These are phyloP conservation scores for Didymella keratinophila DNA, from an alignment of 2,329 filamentous ascomycete genomes.

Conservation along the genomic window DNA sequence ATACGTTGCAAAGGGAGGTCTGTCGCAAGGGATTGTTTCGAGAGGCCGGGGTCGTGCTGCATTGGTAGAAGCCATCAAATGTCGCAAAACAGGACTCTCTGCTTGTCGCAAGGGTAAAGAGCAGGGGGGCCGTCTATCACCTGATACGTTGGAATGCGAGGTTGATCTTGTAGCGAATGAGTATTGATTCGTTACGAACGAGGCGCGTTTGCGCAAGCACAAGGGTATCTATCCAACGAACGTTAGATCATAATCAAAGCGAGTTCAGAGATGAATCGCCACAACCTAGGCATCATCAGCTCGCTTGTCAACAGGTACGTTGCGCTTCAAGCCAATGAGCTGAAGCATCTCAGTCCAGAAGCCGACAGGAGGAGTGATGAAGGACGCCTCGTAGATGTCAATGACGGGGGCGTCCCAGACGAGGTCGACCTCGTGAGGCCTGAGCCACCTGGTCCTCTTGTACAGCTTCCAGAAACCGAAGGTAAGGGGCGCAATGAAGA, in stretches of 20 bases:
- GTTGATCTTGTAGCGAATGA: slow-evolving; percentile 20
- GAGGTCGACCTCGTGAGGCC: slow-evolving; percentile 59
- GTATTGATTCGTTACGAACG: slow-evolving; percentile 31
- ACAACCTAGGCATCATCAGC: slow-evolving; percentile 27
- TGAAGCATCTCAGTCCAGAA: slow-evolving; percentile 49
- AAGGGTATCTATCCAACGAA: slow-evolving; percentile 25
- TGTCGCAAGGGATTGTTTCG: slow-evolving; percentile 2
- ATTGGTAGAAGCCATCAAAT: not conserved
- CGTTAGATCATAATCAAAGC: slow-evolving; percentile 19
- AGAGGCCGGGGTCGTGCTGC: not conserved
- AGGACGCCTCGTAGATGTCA: slow-evolving; percentile 51
- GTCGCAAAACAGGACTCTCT: slow-evolving; percentile 13
- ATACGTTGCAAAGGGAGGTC: slow-evolving; percentile 1
- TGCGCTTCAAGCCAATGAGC: slow-evolving; percentile 43
- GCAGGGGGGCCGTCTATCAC: slow-evolving; percentile 20
- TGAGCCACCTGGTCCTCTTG: slow-evolving; percentile 63
- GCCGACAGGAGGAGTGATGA: slow-evolving; percentile 51
- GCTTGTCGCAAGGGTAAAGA: slow-evolving; percentile 30
- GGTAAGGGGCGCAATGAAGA: slow-evolving; percentile 59
- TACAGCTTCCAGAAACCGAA: slow-evolving; percentile 70
- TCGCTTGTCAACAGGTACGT: slow-evolving; percentile 42
- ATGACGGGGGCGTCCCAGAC: slow-evolving; percentile 53
- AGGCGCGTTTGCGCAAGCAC: slow-evolving; percentile 15
- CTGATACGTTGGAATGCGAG: slow-evolving; percentile 7
- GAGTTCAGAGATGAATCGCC: not conserved